phyloP scores from a whole-genome alignment of 2,329 filamentous ascomycete genomes.

The Myriosclerotinia duriaeana region DNA sequence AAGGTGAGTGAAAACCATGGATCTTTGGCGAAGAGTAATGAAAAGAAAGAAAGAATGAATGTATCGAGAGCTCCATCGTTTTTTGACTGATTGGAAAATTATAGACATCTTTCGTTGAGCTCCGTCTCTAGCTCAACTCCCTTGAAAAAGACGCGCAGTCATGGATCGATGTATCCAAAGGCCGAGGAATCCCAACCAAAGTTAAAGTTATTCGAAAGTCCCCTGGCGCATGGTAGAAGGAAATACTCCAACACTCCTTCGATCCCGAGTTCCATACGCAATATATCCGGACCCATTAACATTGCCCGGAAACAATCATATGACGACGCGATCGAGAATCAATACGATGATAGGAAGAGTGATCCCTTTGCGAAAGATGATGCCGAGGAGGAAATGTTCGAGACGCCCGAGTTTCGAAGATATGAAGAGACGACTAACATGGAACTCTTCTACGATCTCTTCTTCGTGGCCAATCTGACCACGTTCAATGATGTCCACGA shows the following conservation, averaged over 20 bases:
- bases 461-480: slow-evolving; percentile 60
- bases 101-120: no score
- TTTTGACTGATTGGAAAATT: no score
- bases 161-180: no score
- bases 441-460: slow-evolving; percentile 57
- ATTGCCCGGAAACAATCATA: slow-evolving; percentile 8
- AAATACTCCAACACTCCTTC: neutral
- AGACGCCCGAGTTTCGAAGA: slow-evolving; percentile 27
- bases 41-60: no score
- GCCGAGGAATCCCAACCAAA: no score
- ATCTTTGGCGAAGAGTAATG: no score
- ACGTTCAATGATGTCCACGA: slow-evolving; percentile 56
- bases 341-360: slow-evolving; percentile 9
- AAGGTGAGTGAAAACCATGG: no score
- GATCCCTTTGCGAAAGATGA: slow-evolving; percentile 8
- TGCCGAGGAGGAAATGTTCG: slow-evolving; percentile 19
- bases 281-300: slow-evolving; percentile 13
- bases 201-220: no score
- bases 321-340: neutral
- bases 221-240: slow-evolving; percentile 26
- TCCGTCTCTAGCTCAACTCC: no score
- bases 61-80: no score
- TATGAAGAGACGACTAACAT: slow-evolving; percentile 34
- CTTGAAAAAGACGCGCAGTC: no score
- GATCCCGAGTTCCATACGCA: neutral